Evolutionary conservation across 2,329 filamentous ascomycete species (phyloP).

Genomic region (Periconia digitata): DNA sequence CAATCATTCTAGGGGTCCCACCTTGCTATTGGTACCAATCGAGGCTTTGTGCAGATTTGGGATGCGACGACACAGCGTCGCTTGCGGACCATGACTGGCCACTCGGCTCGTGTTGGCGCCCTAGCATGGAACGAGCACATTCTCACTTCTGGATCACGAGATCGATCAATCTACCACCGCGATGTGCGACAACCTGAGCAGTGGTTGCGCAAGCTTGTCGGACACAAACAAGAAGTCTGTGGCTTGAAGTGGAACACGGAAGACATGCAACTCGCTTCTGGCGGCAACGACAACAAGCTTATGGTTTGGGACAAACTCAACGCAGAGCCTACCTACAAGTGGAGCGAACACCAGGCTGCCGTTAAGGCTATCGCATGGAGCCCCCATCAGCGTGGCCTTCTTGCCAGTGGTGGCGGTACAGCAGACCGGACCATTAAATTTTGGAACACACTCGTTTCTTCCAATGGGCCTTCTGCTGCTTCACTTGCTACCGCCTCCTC

Average conservation of each 20-base stretch:
- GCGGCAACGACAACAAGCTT: constrained; percentile 97
- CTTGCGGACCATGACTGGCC: constrained; percentile 93
- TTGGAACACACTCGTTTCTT: constrained; percentile 89
- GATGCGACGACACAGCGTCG: constrained; percentile 86
- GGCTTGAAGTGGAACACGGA: constrained; percentile 97
- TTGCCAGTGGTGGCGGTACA: constrained; percentile 95
- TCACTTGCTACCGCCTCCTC: constrained; percentile 43
- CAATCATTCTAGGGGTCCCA: constrained; percentile 71
- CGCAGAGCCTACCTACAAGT: constrained; percentile 91
- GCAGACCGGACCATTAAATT: constrained; percentile 97
- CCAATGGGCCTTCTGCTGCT: constrained; percentile 46
- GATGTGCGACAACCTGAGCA: constrained; percentile 93
- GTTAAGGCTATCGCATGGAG: constrained; percentile 99
- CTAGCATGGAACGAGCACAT: constrained; percentile 99
- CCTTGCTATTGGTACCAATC: constrained; percentile 90
- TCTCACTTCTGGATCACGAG: constrained; percentile 89
- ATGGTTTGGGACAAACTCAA: constrained; percentile 98
- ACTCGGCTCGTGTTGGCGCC: constrained; percentile 88
- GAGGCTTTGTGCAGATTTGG: constrained; percentile 96
- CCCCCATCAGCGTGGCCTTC: constrained; percentile 87
- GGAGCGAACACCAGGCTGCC: constrained; percentile 90
- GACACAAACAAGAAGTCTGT: constrained; percentile 98
- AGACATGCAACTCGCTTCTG: constrained; percentile 90
- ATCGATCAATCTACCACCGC: constrained; percentile 91
- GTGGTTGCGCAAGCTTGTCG: constrained; percentile 81